These are phyloP conservation scores for Pleurotus platypus DNA, from an alignment of 768 basidiomycete species.

Conservation along the genomic window DNA sequence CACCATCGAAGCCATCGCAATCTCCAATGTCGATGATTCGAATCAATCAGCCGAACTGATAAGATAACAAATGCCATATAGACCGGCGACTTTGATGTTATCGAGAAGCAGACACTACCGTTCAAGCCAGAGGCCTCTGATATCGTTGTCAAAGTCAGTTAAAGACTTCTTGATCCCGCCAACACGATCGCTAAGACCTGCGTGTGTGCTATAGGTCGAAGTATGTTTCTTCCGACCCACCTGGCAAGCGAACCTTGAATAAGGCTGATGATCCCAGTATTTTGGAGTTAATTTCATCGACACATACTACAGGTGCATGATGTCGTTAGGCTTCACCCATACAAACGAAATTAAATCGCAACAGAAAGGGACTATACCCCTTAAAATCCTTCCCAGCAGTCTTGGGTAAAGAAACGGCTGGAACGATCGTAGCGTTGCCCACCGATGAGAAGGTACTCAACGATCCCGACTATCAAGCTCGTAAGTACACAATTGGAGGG, in stretches of 20 bases:
- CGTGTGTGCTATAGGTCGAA: neutral
- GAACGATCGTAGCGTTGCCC: conserved; percentile 72
- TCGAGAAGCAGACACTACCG: conserved; percentile 63
- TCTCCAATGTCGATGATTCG: conserved; percentile 43
- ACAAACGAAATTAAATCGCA: neutral
- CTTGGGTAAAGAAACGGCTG: conserved; percentile 78
- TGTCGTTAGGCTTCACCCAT: neutral
- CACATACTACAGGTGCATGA: conserved; percentile 66
- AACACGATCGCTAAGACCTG: neutral
- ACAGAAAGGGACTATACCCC: conserved; percentile 64
- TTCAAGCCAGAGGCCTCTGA: conserved; percentile 59
- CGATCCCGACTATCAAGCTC: conserved; percentile 59
- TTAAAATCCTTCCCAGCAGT: conserved; percentile 54
- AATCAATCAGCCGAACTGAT: neutral
- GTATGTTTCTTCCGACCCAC: neutral
- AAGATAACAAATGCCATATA: conserved; percentile 12
- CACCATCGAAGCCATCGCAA: conserved; percentile 68
- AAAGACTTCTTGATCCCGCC: neutral
- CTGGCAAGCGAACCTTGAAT: neutral
- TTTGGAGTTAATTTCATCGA: conserved; percentile 87
- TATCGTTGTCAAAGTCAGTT: conserved; percentile 44
- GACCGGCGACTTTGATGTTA: conserved; percentile 75
- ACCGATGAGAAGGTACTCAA: conserved; percentile 58
- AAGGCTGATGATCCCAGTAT: conserved; percentile 36
- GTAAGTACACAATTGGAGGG: conserved; percentile 64